Conservation (phyloP, 192 early-diverging fungal species). For the Obelidium mucronatum region DNA sequence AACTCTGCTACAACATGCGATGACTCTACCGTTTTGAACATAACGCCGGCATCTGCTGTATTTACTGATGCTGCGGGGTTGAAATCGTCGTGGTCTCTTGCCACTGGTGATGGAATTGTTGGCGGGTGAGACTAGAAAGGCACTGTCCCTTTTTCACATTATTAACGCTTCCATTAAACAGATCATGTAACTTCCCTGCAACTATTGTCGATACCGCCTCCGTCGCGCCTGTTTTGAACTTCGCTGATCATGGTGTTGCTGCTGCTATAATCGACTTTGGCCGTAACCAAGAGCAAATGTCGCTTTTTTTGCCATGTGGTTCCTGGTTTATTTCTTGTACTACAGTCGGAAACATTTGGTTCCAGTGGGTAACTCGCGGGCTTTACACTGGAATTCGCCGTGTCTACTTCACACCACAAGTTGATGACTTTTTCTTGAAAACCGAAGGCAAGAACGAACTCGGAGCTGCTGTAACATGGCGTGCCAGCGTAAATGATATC, state of each 20-base stretch:
- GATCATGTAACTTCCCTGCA: too few species aligned
- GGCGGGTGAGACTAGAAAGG: too few species aligned
- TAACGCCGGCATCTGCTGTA: not conserved
- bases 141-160: too few species aligned
- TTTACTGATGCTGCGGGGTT: not conserved
- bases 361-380: slow-evolving; percentile 55
- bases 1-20: not conserved
- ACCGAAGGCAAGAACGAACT: not conserved
- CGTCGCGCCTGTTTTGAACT: too few species aligned
- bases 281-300: too few species aligned
- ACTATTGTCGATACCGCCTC: too few species aligned
- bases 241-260: too few species aligned
- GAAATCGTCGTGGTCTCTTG: not conserved
- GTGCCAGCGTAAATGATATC: slow-evolving; percentile 38
- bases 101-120: not conserved
- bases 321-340: slow-evolving; percentile 48
- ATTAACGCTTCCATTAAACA: too few species aligned
- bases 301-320: slow-evolving; percentile 51
- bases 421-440: slow-evolving; percentile 38
- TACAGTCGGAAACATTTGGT: slow-evolving; percentile 38
- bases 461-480: slow-evolving; percentile 5
- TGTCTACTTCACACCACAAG: slow-evolving; percentile 43
- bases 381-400: slow-evolving; percentile 51
- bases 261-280: slow-evolving; percentile 56
- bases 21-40: not conserved